Conservation (phyloP, 345 rosid species). For the Bruguiera parviflora region DNA sequence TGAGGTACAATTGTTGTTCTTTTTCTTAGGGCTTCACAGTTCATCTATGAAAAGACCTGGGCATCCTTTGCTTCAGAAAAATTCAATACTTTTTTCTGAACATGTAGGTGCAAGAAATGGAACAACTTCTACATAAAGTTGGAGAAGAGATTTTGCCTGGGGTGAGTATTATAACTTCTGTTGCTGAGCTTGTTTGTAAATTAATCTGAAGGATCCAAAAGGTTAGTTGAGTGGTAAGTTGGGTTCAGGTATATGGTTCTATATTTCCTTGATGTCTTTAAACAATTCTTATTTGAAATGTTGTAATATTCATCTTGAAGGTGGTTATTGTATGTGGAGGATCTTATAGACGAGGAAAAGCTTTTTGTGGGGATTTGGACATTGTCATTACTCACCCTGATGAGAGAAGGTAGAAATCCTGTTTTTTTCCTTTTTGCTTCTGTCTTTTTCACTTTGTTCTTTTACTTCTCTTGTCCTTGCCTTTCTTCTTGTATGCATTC, state of each 20-base stretch:
- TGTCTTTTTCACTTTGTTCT: not conserved
- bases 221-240: not conserved
- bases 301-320: slow-evolving; percentile 37
- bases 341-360: slow-evolving; percentile 94
- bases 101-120: slow-evolving; percentile 80
- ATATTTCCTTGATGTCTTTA: not conserved
- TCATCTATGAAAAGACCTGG: slow-evolving; percentile 6
- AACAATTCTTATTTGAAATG: not conserved
- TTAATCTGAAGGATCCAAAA: not conserved
- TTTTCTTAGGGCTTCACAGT: slow-evolving; percentile 7
- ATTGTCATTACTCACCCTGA: slow-evolving; percentile 84
- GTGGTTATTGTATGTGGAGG: slow-evolving; percentile 81
- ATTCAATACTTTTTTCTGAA: slow-evolving; percentile 12
- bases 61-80: slow-evolving; percentile 1
- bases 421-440: not conserved
- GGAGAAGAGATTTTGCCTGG: slow-evolving; percentile 75
- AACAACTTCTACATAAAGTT: slow-evolving; percentile 59
- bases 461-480: not conserved
- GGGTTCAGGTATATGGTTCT: not conserved
- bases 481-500: not conserved
- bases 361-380: slow-evolving; percentile 92
- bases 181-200: not conserved
- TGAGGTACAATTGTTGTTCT: slow-evolving; percentile 51
- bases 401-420: slow-evolving; percentile 59
- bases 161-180: slow-evolving; percentile 38